Base-by-base conservation (phyloP, 2,329 filamentous ascomycete species). In the Torrubiellomyces zombiae region DNA sequence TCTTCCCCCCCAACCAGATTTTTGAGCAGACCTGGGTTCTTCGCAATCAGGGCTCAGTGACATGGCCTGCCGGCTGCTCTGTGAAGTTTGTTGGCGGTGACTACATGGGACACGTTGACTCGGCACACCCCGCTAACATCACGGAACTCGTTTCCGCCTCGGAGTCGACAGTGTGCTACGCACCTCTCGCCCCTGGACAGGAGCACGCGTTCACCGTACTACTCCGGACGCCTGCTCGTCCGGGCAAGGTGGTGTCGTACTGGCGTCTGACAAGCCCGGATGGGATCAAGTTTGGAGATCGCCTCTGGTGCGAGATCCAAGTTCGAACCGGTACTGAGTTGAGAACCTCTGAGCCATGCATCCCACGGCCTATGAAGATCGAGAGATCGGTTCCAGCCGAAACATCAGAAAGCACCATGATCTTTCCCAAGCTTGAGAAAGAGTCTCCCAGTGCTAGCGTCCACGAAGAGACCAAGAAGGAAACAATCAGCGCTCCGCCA, bases 361-460 rank as follows among this genome's bases (percentile, higher is more conserved):
- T n/a, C n/a, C n/a, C n/a, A n/a, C n/a, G n/a, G n/a, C n/a, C n/a
- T n/a, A n/a, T n/a, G n/a, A n/a, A n/a, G n/a, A n/a, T n/a, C n/a
- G n/a, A n/a, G n/a, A n/a, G n/a, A n/a, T n/a, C n/a, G n/a, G n/a
- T n/a, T n/a, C n/a, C n/a, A n/a, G n/a, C n/a, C n/a, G n/a, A n/a
- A n/a, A n/a, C n/a, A n/a, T n/a, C n/a, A n/a, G n/a, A n/a, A 27
- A 80, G 75, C 52, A 71, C 74, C 40, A 94, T 95, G 83, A 85
- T 95, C 45, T 95, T 95, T 67, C 89, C 89, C 32, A 92, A 79
- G 51, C 67, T 95, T 19, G 83, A 93, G 39, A 93, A 91, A 56
- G 89, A 95, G 54, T 92, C 83, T 7, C 82, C 85, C 3, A 62
- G 70, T 22, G 64, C 75, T 12, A 92, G 82, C 55, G 67, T 78